Percentiles rank a stretch among this genome's conserved stretches.
phyloP scores from a whole-genome alignment of 139 green algal species.

The Axilococcus clingmanii region DNA sequence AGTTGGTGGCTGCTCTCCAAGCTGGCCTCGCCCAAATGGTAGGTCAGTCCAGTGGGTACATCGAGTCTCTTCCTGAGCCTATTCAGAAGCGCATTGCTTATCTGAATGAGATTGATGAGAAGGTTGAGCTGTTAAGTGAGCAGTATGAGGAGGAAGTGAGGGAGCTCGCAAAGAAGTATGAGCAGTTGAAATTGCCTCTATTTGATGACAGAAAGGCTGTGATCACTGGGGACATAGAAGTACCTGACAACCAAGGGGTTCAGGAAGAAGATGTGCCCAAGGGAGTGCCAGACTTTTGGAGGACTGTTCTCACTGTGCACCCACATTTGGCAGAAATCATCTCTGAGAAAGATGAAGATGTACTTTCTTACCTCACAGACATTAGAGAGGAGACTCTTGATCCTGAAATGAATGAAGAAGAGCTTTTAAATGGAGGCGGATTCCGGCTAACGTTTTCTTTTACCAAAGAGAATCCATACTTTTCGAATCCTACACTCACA shows the following conservation, averaged over 20 bases:
- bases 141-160: slow-evolving; percentile 44
- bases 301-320: slow-evolving; percentile 59
- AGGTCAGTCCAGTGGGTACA: slow-evolving; percentile 33
- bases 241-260: slow-evolving; percentile 31
- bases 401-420: slow-evolving; percentile 23
- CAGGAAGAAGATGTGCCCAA: slow-evolving; percentile 1
- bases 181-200: slow-evolving; percentile 38
- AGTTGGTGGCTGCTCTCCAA: slow-evolving; percentile 16
- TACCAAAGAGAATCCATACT: slow-evolving; percentile 81
- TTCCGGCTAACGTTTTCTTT: slow-evolving; percentile 68
- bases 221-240: slow-evolving; percentile 49
- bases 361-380: slow-evolving; percentile 74
- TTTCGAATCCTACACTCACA: slow-evolving; percentile 53
- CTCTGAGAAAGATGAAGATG: slow-evolving; percentile 78
- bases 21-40: slow-evolving; percentile 34
- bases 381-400: slow-evolving; percentile 34
- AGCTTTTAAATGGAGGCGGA: too few relatives aligned
- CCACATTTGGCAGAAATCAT: slow-evolving; percentile 36
- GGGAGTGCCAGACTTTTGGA: slow-evolving; percentile 86
- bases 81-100: slow-evolving; percentile 28
- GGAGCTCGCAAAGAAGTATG: slow-evolving; percentile 58
- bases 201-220: slow-evolving; percentile 47
- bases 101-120: slow-evolving; percentile 44
- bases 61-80: slow-evolving; percentile 33
- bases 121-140: slow-evolving; percentile 54